These are phyloP conservation scores for Didymella pinodella DNA, from an alignment of 2,329 filamentous ascomycete species.

Conservation along the genomic window DNA sequence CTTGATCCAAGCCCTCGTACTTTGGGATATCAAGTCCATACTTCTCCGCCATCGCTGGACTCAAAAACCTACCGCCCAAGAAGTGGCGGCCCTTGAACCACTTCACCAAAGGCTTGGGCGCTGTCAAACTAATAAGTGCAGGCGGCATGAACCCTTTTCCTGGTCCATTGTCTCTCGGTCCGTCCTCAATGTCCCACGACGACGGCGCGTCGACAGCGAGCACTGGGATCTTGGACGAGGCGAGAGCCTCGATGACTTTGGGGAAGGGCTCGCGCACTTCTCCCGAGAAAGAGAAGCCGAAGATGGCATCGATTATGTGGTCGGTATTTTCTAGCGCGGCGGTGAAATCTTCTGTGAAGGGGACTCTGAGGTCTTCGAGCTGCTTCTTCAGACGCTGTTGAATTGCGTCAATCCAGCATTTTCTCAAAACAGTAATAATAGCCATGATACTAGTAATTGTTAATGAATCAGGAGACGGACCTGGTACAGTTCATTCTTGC, in stretches of 20 bases:
- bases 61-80: constrained; percentile 88
- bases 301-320: constrained; percentile 90
- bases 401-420: constrained; percentile 13
- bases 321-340: constrained; percentile 72
- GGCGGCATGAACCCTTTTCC: constrained; percentile 83
- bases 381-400: constrained; percentile 80
- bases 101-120: constrained; percentile 87
- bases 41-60: constrained; percentile 78
- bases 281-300: constrained; percentile 93
- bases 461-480: background rate
- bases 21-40: constrained; percentile 83
- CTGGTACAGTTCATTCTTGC: constrained; percentile 88
- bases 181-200: constrained; percentile 90
- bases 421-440: too few species aligned
- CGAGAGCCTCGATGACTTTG: constrained; percentile 77
- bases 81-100: constrained; percentile 90
- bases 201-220: constrained; percentile 92
- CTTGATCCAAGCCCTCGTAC: constrained; percentile 87
- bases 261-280: constrained; percentile 93
- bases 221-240: constrained; percentile 76
- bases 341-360: constrained; percentile 83
- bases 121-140: constrained; percentile 85
- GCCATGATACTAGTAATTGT: too few species aligned
- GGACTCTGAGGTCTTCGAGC: constrained; percentile 80
- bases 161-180: constrained; percentile 78